Conservation (phyloP, 2,329 filamentous ascomycete genomes). For the Colletotrichum lentis region DNA sequence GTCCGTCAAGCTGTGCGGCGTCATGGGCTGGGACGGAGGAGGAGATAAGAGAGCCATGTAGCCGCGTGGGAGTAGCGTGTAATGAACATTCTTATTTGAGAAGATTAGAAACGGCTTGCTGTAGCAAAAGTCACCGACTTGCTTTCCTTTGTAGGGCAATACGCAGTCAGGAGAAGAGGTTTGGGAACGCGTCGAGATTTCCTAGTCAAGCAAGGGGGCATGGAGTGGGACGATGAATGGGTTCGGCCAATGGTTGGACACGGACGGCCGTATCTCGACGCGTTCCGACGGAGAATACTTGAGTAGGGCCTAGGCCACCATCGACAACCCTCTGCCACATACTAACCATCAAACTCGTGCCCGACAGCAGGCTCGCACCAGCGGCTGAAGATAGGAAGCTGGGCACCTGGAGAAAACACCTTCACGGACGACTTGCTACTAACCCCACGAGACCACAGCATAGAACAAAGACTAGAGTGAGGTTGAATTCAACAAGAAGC, state of each 20-base stretch:
- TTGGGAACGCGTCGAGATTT: background rate
- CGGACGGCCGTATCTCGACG: background rate
- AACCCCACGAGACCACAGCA: background rate
- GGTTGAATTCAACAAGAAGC: too few relatives aligned
- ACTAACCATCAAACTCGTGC: background rate
- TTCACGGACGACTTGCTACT: conserved; percentile 8
- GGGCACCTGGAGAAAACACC: conserved; percentile 17
- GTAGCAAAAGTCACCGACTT: background rate
- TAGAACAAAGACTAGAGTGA: background rate
- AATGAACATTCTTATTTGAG: background rate
- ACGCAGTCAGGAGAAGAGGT: background rate
- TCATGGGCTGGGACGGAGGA: background rate
- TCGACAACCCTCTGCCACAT: background rate
- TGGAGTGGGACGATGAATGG: background rate
- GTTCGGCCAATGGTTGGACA: background rate
- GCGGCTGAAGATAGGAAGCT: conserved; percentile 14
- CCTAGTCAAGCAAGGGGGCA: background rate
- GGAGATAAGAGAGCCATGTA: background rate
- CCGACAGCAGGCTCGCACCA: conserved; percentile 10
- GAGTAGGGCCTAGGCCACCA: too few relatives aligned
- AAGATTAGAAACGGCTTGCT: background rate
- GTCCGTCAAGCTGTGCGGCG: background rate
- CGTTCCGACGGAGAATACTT: background rate
- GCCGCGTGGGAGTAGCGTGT: background rate
- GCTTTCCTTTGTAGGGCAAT: background rate